Conservation (phyloP, 306 rosid genomes). For the Nissolia schottii region DNA sequence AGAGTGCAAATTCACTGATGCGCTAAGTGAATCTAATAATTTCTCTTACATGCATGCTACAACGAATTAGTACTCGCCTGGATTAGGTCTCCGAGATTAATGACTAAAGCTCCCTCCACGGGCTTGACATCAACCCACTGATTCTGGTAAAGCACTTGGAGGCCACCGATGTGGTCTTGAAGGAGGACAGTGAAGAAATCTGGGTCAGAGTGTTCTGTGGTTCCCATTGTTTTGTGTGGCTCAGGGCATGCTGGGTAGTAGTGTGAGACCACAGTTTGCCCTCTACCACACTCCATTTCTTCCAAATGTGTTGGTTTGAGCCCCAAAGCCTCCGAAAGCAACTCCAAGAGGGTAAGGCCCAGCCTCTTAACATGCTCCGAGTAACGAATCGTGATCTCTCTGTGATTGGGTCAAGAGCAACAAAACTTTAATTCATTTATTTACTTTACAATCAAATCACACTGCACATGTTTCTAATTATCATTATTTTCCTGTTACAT, state of each 20-base stretch:
- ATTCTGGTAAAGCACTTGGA: constrained; percentile 1
- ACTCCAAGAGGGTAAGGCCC: background rate
- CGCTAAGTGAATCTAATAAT: too few relatives aligned
- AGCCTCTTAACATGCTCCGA: background rate
- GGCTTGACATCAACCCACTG: constrained; percentile 10
- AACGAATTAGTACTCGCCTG: background rate
- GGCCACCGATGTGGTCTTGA: constrained; percentile 14
- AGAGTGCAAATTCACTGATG: too few relatives aligned
- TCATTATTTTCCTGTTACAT: too few relatives aligned
- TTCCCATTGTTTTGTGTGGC: background rate
- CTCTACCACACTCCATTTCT: background rate
- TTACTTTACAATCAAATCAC: too few relatives aligned
- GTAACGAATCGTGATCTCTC: background rate
- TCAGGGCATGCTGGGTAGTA: background rate
- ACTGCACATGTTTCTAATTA: too few relatives aligned
- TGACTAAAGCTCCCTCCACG: background rate
- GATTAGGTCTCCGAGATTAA: constrained; percentile 1
- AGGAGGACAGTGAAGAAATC: constrained; percentile 4
- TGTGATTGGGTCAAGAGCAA: background rate
- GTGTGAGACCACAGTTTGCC: background rate
- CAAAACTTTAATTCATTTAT: too few relatives aligned
- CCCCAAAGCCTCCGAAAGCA: background rate
- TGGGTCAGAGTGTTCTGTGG: background rate
- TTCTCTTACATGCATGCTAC: too few relatives aligned
- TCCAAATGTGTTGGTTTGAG: background rate